Evolutionary conservation across 306 rosid species (phyloP).

Genomic region (Pachyrhizus erosus): DNA sequence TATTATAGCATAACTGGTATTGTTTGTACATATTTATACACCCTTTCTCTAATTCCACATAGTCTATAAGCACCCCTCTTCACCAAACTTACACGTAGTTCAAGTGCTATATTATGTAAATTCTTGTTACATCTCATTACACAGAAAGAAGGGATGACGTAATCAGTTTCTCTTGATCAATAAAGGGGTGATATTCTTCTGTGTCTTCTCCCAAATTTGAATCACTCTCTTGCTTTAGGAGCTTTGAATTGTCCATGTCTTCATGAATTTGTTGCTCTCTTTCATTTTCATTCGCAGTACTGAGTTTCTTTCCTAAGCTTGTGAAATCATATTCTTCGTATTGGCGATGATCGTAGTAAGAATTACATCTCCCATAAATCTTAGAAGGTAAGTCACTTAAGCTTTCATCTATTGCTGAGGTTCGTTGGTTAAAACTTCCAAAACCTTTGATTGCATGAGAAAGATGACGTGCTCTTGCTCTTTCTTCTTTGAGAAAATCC

Average conservation of each 20-base stretch:
- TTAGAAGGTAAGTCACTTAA: slow-evolving; percentile 33
- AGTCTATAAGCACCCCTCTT: background rate
- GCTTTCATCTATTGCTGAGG: slow-evolving; percentile 44
- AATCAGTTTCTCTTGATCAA: slow-evolving; percentile 42
- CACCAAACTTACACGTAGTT: background rate
- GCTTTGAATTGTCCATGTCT: slow-evolving; percentile 21
- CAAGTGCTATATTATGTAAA: background rate
- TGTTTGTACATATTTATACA: background rate
- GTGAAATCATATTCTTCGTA: slow-evolving; percentile 2
- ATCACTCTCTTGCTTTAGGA: slow-evolving; percentile 28
- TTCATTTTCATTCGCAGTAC: background rate
- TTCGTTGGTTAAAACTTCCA: slow-evolving; percentile 61
- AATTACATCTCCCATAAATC: slow-evolving; percentile 50
- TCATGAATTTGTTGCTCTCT: slow-evolving; percentile 14
- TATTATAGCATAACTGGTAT: background rate
- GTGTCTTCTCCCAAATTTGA: slow-evolving; percentile 23
- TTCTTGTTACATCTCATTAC: slow-evolving; percentile 5
- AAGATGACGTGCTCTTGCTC: slow-evolving; percentile 57
- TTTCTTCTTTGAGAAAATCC: slow-evolving; percentile 56
- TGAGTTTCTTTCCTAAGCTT: slow-evolving; percentile 17
- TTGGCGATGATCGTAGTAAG: slow-evolving; percentile 41
- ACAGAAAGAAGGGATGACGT: slow-evolving; percentile 52
- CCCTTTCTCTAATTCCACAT: background rate
- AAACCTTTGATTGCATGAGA: slow-evolving; percentile 73
- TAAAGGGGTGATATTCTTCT: slow-evolving; percentile 58